Evolutionary conservation across 352 stramenopile genomes (phyloP).

Genomic region (Globisporangium uncinulatum): DNA sequence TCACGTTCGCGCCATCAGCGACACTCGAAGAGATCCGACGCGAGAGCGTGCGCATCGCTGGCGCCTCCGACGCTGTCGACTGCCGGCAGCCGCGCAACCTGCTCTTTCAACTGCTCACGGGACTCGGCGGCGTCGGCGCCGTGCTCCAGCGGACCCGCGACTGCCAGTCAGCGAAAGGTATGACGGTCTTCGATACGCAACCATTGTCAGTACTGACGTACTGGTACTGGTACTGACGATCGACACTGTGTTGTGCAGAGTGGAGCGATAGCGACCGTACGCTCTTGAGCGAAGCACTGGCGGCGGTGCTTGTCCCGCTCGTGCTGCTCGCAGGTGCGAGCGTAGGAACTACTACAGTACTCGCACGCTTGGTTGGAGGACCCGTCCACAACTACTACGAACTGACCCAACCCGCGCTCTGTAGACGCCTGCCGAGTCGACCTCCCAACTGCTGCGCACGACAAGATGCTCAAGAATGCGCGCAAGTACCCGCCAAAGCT

Average conservation of each 20-base stretch:
- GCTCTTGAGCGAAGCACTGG: constrained; percentile 93
- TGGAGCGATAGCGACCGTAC: constrained; percentile 74
- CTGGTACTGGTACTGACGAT: neutral
- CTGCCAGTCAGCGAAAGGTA: constrained; percentile 39
- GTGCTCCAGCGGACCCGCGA: constrained; percentile 94
- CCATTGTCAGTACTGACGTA: neutral
- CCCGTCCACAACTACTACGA: neutral
- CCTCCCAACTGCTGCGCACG: constrained; percentile 79
- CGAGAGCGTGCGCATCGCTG: constrained; percentile 37
- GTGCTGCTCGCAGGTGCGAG: constrained; percentile 78
- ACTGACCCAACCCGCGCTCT: neutral
- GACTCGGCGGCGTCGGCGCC: constrained; percentile 92
- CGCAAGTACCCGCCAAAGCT: constrained; percentile 72
- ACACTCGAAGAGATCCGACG: constrained; percentile 49
- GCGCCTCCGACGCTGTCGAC: too few species aligned
- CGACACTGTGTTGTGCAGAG: constrained; percentile 19
- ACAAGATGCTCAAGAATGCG: constrained; percentile 91
- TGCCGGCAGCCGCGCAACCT: constrained; percentile 54
- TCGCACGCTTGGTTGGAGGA: neutral
- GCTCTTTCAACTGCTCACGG: constrained; percentile 90
- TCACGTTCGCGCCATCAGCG: constrained; percentile 19
- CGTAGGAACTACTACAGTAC: neutral
- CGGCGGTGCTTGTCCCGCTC: constrained; percentile 95
- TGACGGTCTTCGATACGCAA: neutral
- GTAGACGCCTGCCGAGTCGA: constrained; percentile 88